Evolutionary conservation across 176 grass and related monocot species (phyloP), one percentile per base, ranked within the genome.

Genomic region (Hsuehochloa calcarea): DNA sequence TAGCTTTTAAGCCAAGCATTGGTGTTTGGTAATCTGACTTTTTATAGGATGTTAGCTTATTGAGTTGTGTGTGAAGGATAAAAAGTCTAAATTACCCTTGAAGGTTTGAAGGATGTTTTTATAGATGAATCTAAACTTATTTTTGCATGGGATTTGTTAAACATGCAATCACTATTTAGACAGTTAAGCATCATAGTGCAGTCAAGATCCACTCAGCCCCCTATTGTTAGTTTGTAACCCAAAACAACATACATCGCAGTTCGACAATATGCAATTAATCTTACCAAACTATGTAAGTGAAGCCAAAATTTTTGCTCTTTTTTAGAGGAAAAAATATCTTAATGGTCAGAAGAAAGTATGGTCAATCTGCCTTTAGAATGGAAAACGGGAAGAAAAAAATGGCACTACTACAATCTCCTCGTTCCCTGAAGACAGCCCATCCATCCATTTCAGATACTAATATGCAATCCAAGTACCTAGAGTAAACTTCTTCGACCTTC

Each of bases 371-470:
- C 58, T 80, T n/a, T 15, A 38, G 45, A 73, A 17, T 72, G 22
- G 13, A 4, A n/a, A 0, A 4, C 3, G 51, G 41, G 0, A 49
- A 49, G n/a, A 38, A 77, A 61, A 77, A 70, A 29, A 55, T 15
- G 27, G 12, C 20, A 78, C 17, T 8, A 15, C 80, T 82, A 83
- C 0, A 14, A 34, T 84, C 72, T 65, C 78, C 87, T 93, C 22
- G 50, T 93, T 81, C n/a, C 96, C 51, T 74, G 46, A 60, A 95
- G 89, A 68, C 96, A 93, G 91, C 91, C 96, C 96, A 98, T 34
- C 91, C 93, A 87, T 89, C 87, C 88, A 98, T 90, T 75, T 90
- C 88, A n/a, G 88, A 89, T 59, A 94, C 84, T 14, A 23, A 87
- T 51, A 98, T 70, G 77, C 55, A 92, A n/a, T n/a, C 88, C 55